Percentiles rank a stretch among this genome's conserved stretches.
These are phyloP conservation scores for Alternaria triticina DNA, from an alignment of 2,329 filamentous ascomycete genomes.

Conservation along the genomic window DNA sequence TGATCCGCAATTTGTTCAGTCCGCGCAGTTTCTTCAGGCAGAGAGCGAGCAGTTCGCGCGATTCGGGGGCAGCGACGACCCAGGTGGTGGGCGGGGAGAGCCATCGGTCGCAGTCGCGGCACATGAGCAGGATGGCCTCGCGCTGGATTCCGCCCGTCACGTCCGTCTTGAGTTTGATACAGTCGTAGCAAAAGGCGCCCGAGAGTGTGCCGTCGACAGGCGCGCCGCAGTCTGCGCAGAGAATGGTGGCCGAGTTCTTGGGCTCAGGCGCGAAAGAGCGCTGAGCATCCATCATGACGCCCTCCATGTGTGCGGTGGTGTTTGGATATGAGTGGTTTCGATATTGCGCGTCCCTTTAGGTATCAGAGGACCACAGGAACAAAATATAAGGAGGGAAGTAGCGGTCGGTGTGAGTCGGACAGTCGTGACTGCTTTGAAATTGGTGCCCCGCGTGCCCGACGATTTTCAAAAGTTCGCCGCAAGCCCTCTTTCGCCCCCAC, in stretches of 20 bases:
- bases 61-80: slow-evolving; percentile 85
- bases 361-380: neutral
- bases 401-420: slow-evolving; percentile 20
- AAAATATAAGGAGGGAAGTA: slow-evolving; percentile 1
- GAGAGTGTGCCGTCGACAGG: slow-evolving; percentile 88
- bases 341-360: neutral
- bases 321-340: neutral
- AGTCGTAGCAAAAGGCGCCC: slow-evolving; percentile 93
- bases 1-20: slow-evolving; percentile 87
- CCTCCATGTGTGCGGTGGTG: slow-evolving; percentile 12
- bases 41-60: slow-evolving; percentile 87
- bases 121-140: slow-evolving; percentile 88
- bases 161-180: slow-evolving; percentile 91
- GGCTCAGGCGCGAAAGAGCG: slow-evolving; percentile 49
- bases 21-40: slow-evolving; percentile 89
- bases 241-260: slow-evolving; percentile 69
- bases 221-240: slow-evolving; percentile 97
- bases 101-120: slow-evolving; percentile 92
- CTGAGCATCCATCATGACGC: slow-evolving; percentile 52
- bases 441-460: slow-evolving; percentile 23
- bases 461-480: slow-evolving; percentile 28
- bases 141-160: slow-evolving; percentile 90
- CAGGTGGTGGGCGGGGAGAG: slow-evolving; percentile 84
- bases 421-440: slow-evolving; percentile 38
- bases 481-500: slow-evolving; percentile 4